A percentile compares a stretch with the other conserved stretches of the same genome.
These are phyloP conservation scores for Globisporangium spinosum DNA, from an alignment of 352 stramenopile species.

Conservation along the genomic window DNA sequence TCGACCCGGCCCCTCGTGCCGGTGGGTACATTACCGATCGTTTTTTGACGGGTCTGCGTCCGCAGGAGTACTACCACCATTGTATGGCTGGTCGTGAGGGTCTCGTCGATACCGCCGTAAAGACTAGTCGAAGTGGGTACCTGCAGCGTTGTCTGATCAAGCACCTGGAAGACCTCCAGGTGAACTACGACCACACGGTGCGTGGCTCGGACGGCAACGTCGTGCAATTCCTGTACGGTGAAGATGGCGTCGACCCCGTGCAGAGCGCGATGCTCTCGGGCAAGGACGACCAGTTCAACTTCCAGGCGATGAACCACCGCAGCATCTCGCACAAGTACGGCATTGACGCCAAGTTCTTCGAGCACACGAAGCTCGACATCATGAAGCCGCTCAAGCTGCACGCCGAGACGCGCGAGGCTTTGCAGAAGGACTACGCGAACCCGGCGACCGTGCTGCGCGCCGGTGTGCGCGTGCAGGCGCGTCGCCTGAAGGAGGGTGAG, in stretches of 20 bases:
- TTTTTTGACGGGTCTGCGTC: conserved; percentile 96
- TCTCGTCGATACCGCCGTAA: conserved; percentile 98
- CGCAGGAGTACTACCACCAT: conserved; percentile 99
- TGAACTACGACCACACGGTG: conserved; percentile 99
- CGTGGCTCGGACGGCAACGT: conserved; percentile 96
- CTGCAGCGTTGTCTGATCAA: conserved; percentile 99
- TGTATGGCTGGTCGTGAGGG: conserved; percentile 99
- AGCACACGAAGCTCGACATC: conserved; percentile 88
- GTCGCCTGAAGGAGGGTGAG: conserved; percentile 70
- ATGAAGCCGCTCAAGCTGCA: conserved; percentile 84
- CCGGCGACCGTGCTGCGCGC: conserved; percentile 37
- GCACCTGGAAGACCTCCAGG: conserved; percentile 96
- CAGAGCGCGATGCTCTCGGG: conserved; percentile 94
- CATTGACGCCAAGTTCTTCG: conserved; percentile 86
- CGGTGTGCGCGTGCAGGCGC: conserved; percentile 59
- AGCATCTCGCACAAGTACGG: conserved; percentile 93
- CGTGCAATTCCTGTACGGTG: conserved; percentile 99
- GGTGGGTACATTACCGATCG: conserved; percentile 99
- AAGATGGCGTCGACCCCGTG: conserved; percentile 98
- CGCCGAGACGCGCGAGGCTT: conserved; percentile 54
- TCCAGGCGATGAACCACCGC: conserved; percentile 95
- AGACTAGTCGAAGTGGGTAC: conserved; percentile 99
- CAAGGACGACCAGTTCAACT: conserved; percentile 90
- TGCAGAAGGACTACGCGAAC: conserved; percentile 38
- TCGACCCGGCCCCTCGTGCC: conserved; percentile 95